Evolutionary conservation across 805 yeast species (phyloP).

Genomic region (Lipomyces mesembrius): DNA sequence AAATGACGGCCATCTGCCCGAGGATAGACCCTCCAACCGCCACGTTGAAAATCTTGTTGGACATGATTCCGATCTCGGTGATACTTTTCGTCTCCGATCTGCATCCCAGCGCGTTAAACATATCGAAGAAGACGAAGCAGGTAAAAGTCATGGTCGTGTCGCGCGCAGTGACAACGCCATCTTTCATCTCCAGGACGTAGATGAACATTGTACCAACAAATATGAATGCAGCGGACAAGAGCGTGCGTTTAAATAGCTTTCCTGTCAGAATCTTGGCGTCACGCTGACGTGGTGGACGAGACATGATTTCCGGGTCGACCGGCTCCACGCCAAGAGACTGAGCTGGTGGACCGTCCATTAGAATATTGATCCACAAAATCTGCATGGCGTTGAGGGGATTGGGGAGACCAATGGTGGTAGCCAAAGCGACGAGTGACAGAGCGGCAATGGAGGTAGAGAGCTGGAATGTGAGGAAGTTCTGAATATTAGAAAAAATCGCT

Average conservation of each 20-base stretch:
- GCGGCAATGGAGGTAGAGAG: conserved; percentile 75
- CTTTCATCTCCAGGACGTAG: conserved; percentile 84
- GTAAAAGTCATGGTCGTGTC: conserved; percentile 99
- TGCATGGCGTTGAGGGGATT: conserved; percentile 83
- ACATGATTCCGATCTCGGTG: conserved; percentile 75
- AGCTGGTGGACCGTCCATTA: conserved; percentile 81
- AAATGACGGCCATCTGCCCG: conserved; percentile 93
- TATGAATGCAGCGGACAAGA: conserved; percentile 77
- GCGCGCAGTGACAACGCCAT: conserved; percentile 80
- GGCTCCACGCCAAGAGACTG: conserved; percentile 77
- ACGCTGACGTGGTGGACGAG: conserved; percentile 76
- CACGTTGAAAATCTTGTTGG: conserved; percentile 87
- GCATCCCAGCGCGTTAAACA: conserved; percentile 95
- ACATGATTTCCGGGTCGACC: conserved; percentile 68
- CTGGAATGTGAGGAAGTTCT: conserved; percentile 90
- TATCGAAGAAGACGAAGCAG: conserved; percentile 91
- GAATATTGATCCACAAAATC: conserved; percentile 77
- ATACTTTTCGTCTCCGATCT: conserved; percentile 85
- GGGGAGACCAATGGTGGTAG: conserved; percentile 31
- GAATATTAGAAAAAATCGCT: conserved; percentile 94
- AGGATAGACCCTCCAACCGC: conserved; percentile 86
- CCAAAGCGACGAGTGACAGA: conserved; percentile 57
- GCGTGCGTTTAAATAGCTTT: conserved; percentile 68
- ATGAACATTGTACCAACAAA: conserved; percentile 85
- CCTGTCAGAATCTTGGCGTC: conserved; percentile 80